Evolutionary conservation across 2,329 filamentous ascomycete species (phyloP).

Genomic region (Fusarium pseudoanthophilum): DNA sequence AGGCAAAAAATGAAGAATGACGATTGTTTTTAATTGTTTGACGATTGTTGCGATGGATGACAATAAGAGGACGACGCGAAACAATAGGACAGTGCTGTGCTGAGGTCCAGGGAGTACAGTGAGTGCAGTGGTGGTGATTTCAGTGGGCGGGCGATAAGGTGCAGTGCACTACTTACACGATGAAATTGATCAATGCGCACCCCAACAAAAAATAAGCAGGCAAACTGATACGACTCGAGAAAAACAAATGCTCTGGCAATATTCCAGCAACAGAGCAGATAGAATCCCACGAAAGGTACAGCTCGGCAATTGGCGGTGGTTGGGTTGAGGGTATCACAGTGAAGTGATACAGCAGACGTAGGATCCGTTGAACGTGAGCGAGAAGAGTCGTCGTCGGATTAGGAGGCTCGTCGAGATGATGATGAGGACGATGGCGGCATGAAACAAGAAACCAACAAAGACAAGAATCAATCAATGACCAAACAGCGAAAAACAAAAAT

Average conservation of each 20-base stretch:
- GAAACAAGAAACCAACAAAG: constrained; percentile 3
- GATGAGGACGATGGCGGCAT: constrained; percentile 5
- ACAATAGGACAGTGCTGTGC: constrained; percentile 1
- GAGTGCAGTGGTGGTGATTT: constrained; percentile 2
- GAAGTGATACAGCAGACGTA: constrained; percentile 30
- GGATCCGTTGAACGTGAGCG: constrained; percentile 15
- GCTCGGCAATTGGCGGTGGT: constrained; percentile 31
- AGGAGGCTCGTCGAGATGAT: constrained; percentile 15
- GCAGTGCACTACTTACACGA: constrained; percentile 38
- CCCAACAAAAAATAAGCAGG: constrained; percentile 4
- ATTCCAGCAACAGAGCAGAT: constrained; percentile 53
- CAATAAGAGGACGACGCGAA: neutral
- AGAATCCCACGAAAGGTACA: constrained; percentile 27
- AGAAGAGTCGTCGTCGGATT: constrained; percentile 28
- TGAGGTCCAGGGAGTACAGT: constrained; percentile 7
- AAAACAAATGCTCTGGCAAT: constrained; percentile 49
- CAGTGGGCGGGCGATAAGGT: neutral
- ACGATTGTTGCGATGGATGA: neutral
- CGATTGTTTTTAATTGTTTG: constrained; percentile 6
- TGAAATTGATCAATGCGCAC: constrained; percentile 21
- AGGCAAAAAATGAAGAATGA: neutral
- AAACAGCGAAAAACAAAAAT: constrained; percentile 9
- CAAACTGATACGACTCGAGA: constrained; percentile 32
- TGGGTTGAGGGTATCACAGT: constrained; percentile 25
- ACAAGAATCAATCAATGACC: constrained; percentile 5